A percentile compares a stretch with the other conserved stretches of the same genome.
These are phyloP conservation scores for Inga oerstediana DNA, from an alignment of 306 rosid genomes.

Conservation along the genomic window DNA sequence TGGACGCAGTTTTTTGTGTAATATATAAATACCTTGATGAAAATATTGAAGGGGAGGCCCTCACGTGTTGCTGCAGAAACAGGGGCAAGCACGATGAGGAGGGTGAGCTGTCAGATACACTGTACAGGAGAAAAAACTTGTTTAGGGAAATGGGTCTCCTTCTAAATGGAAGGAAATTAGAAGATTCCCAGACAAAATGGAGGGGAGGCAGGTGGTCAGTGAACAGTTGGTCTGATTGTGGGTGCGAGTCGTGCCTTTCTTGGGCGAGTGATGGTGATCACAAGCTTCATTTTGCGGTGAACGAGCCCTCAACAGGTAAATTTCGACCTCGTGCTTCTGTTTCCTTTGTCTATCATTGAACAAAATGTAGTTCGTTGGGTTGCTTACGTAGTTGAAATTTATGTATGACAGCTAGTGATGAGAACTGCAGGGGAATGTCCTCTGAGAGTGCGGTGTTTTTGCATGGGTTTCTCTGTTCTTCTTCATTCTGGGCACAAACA, in stretches of 20 bases:
- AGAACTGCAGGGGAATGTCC: conserved; percentile 33
- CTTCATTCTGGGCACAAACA: conserved; percentile 78
- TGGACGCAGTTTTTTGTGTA: conserved; percentile 61
- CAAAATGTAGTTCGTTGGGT: conserved; percentile 18
- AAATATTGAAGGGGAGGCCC: conserved; percentile 58
- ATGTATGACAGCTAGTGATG: conserved; percentile 40
- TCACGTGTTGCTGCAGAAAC: conserved; percentile 57
- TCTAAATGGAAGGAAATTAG: conserved; percentile 30
- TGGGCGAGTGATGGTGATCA: conserved; percentile 54
- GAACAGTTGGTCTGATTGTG: conserved; percentile 88
- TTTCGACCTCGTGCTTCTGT: not conserved
- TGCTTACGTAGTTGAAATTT: not conserved
- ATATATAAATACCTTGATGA: conserved; percentile 57
- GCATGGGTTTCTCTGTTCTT: conserved; percentile 82
- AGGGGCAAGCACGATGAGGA: conserved; percentile 26
- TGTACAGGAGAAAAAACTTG: conserved; percentile 23
- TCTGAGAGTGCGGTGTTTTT: conserved; percentile 77
- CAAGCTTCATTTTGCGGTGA: conserved; percentile 60
- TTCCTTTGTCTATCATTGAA: not conserved
- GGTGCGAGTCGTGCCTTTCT: conserved; percentile 73
- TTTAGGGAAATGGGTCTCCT: conserved; percentile 42
- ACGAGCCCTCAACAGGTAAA: conserved; percentile 51
- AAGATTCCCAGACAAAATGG: conserved; percentile 33
- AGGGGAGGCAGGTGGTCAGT: conserved; percentile 1
- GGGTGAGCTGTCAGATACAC: conserved; percentile 29